Percentiles rank a stretch among this genome's conserved stretches.
Conservation (phyloP, 1,139 yeast genomes). For the Candida sp. region DNA sequence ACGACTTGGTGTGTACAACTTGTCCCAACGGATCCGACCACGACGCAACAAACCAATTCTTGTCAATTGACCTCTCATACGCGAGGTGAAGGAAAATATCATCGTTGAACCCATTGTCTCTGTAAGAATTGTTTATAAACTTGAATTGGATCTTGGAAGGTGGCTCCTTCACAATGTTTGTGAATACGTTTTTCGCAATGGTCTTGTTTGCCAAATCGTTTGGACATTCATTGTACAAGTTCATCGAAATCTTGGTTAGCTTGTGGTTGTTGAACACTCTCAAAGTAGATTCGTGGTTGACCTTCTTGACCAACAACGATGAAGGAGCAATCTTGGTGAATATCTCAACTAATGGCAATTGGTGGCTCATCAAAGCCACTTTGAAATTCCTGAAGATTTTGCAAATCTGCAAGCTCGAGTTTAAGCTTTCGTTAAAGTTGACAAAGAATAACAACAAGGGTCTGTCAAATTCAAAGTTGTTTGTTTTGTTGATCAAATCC, state of each 20-base stretch:
- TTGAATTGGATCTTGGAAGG: slow-evolving; percentile 57
- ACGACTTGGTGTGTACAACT: slow-evolving; percentile 64
- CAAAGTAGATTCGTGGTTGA: slow-evolving; percentile 38
- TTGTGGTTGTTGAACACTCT: slow-evolving; percentile 53
- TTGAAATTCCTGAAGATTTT: slow-evolving; percentile 54
- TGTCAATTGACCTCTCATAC: slow-evolving; percentile 81
- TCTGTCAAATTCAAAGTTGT: slow-evolving; percentile 44
- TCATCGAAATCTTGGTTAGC: slow-evolving; percentile 56
- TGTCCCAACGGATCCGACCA: slow-evolving; percentile 90
- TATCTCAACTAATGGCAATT: slow-evolving; percentile 46
- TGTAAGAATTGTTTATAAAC: slow-evolving; percentile 31
- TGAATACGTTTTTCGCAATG: slow-evolving; percentile 26
- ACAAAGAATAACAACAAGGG: slow-evolving; percentile 53
- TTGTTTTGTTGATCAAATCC: slow-evolving; percentile 47
- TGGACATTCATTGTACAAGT: slow-evolving; percentile 67
- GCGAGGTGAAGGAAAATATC: slow-evolving; percentile 86
- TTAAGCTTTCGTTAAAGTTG: slow-evolving; percentile 47
- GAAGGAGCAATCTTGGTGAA: slow-evolving; percentile 65
- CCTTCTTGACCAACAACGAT: slow-evolving; percentile 45
- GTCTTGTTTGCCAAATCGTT: slow-evolving; percentile 14
- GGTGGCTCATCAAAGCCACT: slow-evolving; percentile 40
- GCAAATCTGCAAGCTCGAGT: slow-evolving; percentile 52
- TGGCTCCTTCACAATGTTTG: slow-evolving; percentile 50
- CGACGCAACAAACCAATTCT: slow-evolving; percentile 84
- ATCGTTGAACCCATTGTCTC: slow-evolving; percentile 44